Evolutionary conservation across 768 basidiomycete species (phyloP).

Genomic region (Lactifluus volemus): DNA sequence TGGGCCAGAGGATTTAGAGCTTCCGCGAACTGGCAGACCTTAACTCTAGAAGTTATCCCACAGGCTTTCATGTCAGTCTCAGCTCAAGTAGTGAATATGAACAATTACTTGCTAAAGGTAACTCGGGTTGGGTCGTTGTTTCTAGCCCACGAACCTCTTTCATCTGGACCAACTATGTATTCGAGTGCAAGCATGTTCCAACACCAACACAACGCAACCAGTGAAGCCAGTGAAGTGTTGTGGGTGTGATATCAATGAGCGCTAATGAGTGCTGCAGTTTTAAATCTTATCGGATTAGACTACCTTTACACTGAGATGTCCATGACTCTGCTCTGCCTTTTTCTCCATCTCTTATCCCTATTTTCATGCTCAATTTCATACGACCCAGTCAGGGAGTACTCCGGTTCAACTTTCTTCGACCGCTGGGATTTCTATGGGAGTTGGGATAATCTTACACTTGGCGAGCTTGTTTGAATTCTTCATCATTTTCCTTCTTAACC

Average conservation of each 20-base stretch:
- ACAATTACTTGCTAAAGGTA: too few species aligned
- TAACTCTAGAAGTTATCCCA: not conserved
- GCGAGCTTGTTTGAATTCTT: conserved; percentile 15
- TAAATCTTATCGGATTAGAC: too few species aligned
- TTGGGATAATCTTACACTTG: conserved; percentile 34
- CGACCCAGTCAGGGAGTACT: conserved; percentile 31
- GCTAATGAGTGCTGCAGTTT: too few species aligned
- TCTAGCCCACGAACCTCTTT: too few species aligned
- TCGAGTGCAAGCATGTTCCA: too few species aligned
- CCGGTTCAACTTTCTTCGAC: conserved; percentile 37
- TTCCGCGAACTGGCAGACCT: conserved; percentile 7
- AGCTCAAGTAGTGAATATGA: too few species aligned
- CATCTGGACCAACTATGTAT: too few species aligned
- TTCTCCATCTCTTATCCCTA: not conserved
- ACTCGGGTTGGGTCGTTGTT: too few species aligned
- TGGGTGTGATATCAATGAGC: too few species aligned
- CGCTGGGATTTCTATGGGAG: conserved; percentile 36
- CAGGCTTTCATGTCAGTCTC: too few species aligned
- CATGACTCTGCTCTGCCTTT: not conserved
- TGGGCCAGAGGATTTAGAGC: conserved; percentile 15
- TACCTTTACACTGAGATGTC: not conserved
- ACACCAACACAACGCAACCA: too few species aligned
- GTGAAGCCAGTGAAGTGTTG: too few species aligned
- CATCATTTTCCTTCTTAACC: not conserved
- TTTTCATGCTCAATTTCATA: conserved; percentile 18